Percentiles rank a stretch among this genome's conserved stretches.
phyloP scores from a whole-genome alignment of 2,329 filamentous ascomycete species.

The Arthrinium phaeospermum region DNA sequence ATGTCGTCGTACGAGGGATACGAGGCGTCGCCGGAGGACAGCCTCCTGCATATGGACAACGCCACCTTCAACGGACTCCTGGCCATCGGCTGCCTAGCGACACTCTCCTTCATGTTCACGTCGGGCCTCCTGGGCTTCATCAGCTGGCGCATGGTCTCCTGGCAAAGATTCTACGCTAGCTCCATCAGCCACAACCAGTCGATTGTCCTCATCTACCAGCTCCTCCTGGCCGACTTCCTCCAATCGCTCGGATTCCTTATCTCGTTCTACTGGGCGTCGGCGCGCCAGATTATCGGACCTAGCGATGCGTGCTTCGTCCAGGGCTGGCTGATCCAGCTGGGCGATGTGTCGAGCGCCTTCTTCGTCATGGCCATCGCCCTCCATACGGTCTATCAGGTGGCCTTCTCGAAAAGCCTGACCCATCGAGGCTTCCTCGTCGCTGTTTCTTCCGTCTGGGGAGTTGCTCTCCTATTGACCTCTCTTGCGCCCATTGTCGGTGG shows the following conservation, averaged over 20 bases:
- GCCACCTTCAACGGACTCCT: conserved; percentile 42
- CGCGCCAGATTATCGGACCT: conserved; percentile 51
- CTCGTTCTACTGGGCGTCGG: conserved; percentile 56
- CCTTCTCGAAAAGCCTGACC: conserved; percentile 48
- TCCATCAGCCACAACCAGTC: conserved; percentile 52
- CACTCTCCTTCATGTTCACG: conserved; percentile 52
- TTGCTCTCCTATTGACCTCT: conserved; percentile 49
- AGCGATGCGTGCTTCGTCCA: conserved; percentile 56
- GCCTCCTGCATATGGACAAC: conserved; percentile 28
- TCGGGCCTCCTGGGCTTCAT: conserved; percentile 49
- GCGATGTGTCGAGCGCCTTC: conserved; percentile 57
- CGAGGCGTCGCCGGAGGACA: conserved; percentile 22
- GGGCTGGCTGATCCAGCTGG: conserved; percentile 60
- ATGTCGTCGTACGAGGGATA: conserved; percentile 1
- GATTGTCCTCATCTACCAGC: conserved; percentile 60
- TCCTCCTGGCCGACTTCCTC: conserved; percentile 56
- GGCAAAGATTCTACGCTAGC: conserved; percentile 39
- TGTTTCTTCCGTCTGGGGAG: conserved; percentile 47
- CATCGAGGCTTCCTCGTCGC: conserved; percentile 44
- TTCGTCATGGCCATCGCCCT: conserved; percentile 60
- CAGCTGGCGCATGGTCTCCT: conserved; percentile 51
- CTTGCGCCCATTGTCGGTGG: conserved; percentile 51
- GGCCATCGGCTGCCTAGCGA: conserved; percentile 50
- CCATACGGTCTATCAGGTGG: conserved; percentile 59
- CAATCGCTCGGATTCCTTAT: conserved; percentile 56